phyloP scores from a whole-genome alignment of 116 monocot species.

The Papilionanthe hybrid region DNA sequence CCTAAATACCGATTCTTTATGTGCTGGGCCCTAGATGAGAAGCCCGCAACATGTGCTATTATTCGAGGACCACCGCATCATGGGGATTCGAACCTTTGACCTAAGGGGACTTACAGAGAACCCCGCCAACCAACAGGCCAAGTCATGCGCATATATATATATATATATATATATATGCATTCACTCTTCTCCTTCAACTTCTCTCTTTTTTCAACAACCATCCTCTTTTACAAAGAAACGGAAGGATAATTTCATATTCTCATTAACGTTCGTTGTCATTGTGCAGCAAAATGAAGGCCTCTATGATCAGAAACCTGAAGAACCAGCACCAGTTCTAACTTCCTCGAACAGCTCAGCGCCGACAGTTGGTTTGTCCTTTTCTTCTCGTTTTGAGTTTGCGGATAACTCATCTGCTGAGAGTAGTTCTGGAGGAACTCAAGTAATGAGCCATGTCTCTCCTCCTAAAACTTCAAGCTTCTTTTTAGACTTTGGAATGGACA shows the following conservation, averaged over 20 bases:
- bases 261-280: constrained; percentile 11
- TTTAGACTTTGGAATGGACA: constrained; percentile 51
- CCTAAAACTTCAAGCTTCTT: constrained; percentile 65
- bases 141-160: too few relatives aligned
- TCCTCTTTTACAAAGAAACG: not conserved
- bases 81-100: too few relatives aligned
- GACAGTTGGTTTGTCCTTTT: constrained; percentile 23
- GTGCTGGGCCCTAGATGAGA: too few relatives aligned
- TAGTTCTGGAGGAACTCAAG: constrained; percentile 34
- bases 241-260: not conserved
- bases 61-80: too few relatives aligned
- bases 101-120: too few relatives aligned
- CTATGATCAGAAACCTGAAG: constrained; percentile 71
- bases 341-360: constrained; percentile 23
- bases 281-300: constrained; percentile 57
- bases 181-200: too few relatives aligned
- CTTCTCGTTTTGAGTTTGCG: constrained; percentile 58
- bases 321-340: constrained; percentile 42
- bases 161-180: too few relatives aligned
- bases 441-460: constrained; percentile 42
- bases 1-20: too few relatives aligned
- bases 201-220: not conserved
- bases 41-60: too few relatives aligned
- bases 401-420: constrained; percentile 27
- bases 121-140: too few relatives aligned